Conservation (phyloP, 345 rosid species). For the Clarkia xantiana region DNA sequence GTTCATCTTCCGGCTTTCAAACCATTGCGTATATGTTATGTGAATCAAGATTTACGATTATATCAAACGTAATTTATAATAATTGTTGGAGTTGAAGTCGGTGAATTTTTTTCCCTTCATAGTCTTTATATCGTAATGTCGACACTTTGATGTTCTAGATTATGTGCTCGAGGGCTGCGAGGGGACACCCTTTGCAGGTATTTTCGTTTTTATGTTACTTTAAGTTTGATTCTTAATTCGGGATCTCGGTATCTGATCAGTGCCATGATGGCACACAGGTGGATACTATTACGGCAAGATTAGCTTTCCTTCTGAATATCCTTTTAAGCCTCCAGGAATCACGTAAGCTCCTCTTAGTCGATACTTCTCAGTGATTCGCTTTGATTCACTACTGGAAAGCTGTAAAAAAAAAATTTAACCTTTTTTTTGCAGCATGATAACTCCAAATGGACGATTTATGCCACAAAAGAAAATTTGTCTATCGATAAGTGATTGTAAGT, state of each 20-base stretch:
- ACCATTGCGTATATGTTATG: too few relatives aligned
- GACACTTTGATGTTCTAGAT: slow-evolving; percentile 36
- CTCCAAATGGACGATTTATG: slow-evolving; percentile 95
- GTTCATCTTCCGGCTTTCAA: slow-evolving; percentile 16
- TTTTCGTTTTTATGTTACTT: too few relatives aligned
- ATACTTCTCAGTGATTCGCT: too few relatives aligned
- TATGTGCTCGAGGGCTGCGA: slow-evolving; percentile 90
- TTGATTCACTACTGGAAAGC: too few relatives aligned
- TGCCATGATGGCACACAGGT: slow-evolving; percentile 36
- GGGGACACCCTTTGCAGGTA: slow-evolving; percentile 98
- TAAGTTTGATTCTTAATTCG: too few relatives aligned
- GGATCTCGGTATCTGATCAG: too few relatives aligned
- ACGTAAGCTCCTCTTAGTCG: slow-evolving; percentile 34
- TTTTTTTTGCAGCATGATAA: slow-evolving; percentile 52
- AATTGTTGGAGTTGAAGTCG: too few relatives aligned
- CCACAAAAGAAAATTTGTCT: slow-evolving; percentile 93
- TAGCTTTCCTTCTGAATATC: slow-evolving; percentile 94
- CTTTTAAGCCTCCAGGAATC: slow-evolving; percentile 97
- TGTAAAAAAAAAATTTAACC: too few relatives aligned
- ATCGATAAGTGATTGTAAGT: slow-evolving; percentile 98
- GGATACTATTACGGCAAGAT: slow-evolving; percentile 92
- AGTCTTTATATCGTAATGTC: too few relatives aligned
- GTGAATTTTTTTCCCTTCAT: too few relatives aligned
- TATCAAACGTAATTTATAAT: too few relatives aligned
- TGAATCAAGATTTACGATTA: too few relatives aligned